A percentile compares a stretch with the other conserved stretches of the same genome.
phyloP scores from a whole-genome alignment of 164 flowering plant species.

The Taxillus chinensis region DNA sequence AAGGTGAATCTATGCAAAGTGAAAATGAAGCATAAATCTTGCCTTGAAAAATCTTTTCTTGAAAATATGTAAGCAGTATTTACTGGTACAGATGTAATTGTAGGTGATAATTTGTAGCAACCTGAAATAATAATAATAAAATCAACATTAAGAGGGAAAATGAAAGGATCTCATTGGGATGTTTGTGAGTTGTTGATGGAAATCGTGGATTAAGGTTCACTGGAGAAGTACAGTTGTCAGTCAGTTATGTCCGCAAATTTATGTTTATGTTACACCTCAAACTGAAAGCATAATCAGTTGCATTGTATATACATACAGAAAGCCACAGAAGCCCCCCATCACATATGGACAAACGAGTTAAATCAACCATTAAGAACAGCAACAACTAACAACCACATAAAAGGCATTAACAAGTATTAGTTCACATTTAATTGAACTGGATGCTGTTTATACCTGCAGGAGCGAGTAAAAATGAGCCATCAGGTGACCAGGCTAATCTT shows the following conservation, averaged over 20 bases:
- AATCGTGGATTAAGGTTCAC: not conserved
- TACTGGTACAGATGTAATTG: conserved; percentile 46
- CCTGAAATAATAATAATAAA: conserved; percentile 37
- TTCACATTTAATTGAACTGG: not conserved
- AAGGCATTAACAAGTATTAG: not conserved
- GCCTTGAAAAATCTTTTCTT: conserved; percentile 86
- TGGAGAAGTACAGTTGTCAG: too few relatives aligned
- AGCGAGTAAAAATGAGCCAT: conserved; percentile 86
- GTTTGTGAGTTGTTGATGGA: not conserved
- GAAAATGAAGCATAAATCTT: conserved; percentile 14
- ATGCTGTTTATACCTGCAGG: conserved; percentile 69
- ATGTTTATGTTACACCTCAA: too few relatives aligned
- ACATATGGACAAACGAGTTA: too few relatives aligned
- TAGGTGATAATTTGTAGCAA: conserved; percentile 49
- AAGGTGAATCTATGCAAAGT: not conserved
- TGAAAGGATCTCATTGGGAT: not conserved
- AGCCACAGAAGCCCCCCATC: too few relatives aligned
- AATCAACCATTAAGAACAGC: not conserved
- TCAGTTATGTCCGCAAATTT: too few relatives aligned
- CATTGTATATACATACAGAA: too few relatives aligned
- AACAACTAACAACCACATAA: not conserved
- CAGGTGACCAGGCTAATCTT: conserved; percentile 96
- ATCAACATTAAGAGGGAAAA: not conserved
- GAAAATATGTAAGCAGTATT: conserved; percentile 79
- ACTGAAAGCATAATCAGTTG: too few relatives aligned